Conservation (phyloP, 139 green algal genomes). For the Picochlorum sp. region DNA sequence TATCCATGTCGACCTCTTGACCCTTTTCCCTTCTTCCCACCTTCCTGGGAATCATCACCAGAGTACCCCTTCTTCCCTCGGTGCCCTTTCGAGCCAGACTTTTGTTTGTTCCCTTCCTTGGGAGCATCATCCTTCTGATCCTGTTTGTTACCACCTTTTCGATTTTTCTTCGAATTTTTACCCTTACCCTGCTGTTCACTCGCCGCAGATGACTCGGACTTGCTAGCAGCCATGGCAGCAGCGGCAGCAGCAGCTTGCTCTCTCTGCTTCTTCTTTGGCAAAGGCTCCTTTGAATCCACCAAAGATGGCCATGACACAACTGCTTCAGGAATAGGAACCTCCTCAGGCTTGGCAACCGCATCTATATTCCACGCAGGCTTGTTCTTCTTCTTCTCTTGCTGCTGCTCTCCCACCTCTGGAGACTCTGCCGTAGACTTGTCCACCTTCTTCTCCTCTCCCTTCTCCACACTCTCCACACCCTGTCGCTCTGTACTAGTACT, state of each 20-base stretch:
- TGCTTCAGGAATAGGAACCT: background rate
- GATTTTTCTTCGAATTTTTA: background rate
- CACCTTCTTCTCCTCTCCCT: no score
- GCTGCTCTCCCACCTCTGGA: background rate
- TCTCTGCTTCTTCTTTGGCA: constrained; percentile 50
- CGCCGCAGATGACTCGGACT: background rate
- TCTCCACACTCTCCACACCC: no score
- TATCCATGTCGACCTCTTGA: constrained; percentile 3
- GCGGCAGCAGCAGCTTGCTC: constrained; percentile 12
- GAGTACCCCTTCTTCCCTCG: background rate
- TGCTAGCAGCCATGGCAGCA: background rate
- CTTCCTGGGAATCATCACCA: background rate
- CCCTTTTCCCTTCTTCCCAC: background rate
- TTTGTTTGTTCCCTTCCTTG: no score
- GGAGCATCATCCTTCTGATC: no score
- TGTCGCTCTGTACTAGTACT: no score
- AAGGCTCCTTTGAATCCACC: constrained; percentile 63
- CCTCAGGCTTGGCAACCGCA: constrained; percentile 2
- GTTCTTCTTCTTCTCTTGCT: constrained; percentile 2
- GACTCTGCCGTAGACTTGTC: background rate
- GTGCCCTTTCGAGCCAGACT: background rate
- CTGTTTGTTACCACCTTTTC: no score
- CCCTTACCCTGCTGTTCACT: background rate
- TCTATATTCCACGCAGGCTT: constrained; percentile 72
- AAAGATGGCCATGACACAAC: constrained; percentile 60